A percentile compares a stretch with the other conserved stretches of the same genome.
phyloP scores from a whole-genome alignment of 129 eudicot genomes.

The Saussurea involucrata region DNA sequence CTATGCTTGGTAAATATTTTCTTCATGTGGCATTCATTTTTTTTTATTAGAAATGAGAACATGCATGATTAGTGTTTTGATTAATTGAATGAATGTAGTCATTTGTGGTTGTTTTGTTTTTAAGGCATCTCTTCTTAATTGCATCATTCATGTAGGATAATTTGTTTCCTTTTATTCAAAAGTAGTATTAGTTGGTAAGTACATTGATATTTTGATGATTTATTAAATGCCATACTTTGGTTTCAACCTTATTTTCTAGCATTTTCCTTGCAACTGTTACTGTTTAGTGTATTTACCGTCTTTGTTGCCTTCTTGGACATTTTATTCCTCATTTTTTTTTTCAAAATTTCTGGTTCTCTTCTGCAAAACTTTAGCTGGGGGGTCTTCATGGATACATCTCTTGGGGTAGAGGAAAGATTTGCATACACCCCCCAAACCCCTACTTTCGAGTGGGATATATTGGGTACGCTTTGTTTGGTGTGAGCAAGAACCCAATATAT shows the following conservation, averaged over 20 bases:
- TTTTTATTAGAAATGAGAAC: background rate
- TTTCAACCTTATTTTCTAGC: background rate
- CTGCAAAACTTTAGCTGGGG: background rate
- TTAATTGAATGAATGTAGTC: background rate
- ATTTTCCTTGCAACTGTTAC: background rate
- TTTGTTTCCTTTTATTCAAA: constrained; percentile 8
- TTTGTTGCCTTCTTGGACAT: background rate
- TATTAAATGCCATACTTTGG: background rate
- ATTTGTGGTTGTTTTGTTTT: constrained; percentile 10
- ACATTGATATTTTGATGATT: background rate
- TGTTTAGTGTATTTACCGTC: background rate
- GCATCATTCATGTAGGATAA: constrained; percentile 15
- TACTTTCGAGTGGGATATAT: background rate
- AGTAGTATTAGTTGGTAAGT: background rate
- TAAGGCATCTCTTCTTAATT: constrained; percentile 5
- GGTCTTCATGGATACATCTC: background rate
- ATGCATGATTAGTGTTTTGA: constrained; percentile 7
- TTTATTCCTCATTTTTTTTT: background rate
- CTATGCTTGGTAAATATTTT: background rate
- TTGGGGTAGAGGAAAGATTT: background rate
- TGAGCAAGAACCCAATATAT: constrained; percentile 5
- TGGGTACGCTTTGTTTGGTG: background rate
- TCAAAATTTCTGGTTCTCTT: background rate
- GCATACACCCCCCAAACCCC: background rate
- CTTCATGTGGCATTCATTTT: background rate